These are phyloP conservation scores for Castanea mollissima DNA, from an alignment of 306 rosid genomes.

Conservation along the genomic window DNA sequence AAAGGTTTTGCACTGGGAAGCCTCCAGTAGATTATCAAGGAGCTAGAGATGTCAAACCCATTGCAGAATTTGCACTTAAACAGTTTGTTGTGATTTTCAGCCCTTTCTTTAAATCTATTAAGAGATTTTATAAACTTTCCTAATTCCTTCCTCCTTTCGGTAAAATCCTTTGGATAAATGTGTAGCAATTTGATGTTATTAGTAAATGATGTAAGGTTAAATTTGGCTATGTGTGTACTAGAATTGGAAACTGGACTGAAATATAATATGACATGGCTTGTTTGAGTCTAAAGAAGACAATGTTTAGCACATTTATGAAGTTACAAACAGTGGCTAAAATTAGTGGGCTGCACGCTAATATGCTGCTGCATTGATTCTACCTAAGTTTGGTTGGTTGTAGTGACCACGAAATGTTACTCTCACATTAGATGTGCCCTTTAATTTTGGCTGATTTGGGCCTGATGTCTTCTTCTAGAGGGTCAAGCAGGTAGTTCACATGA, in stretches of 20 bases:
- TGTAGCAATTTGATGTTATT: neutral
- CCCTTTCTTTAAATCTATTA: neutral
- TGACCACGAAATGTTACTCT: neutral
- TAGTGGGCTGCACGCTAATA: neutral
- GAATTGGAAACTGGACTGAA: constrained; percentile 1
- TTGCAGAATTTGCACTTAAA: constrained; percentile 81
- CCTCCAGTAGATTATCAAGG: constrained; percentile 92
- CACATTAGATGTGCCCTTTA: neutral
- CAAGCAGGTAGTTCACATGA: neutral
- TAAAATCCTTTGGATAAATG: neutral
- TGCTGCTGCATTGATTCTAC: neutral
- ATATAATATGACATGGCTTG: neutral
- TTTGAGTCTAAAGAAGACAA: constrained; percentile 2
- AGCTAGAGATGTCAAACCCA: constrained; percentile 88
- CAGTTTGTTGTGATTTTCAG: constrained; percentile 47
- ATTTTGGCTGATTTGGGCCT: neutral
- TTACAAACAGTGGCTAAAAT: no score
- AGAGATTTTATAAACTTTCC: neutral
- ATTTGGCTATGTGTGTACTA: neutral
- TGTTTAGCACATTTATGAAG: neutral
- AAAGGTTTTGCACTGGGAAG: constrained; percentile 86
- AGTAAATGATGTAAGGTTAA: constrained; percentile 1
- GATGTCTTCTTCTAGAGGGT: neutral
- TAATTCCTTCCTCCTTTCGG: neutral
- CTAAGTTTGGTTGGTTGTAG: neutral